Base-by-base conservation (phyloP, 2,329 filamentous ascomycete genomes). In the Lasiodiplodia sp. region DNA sequence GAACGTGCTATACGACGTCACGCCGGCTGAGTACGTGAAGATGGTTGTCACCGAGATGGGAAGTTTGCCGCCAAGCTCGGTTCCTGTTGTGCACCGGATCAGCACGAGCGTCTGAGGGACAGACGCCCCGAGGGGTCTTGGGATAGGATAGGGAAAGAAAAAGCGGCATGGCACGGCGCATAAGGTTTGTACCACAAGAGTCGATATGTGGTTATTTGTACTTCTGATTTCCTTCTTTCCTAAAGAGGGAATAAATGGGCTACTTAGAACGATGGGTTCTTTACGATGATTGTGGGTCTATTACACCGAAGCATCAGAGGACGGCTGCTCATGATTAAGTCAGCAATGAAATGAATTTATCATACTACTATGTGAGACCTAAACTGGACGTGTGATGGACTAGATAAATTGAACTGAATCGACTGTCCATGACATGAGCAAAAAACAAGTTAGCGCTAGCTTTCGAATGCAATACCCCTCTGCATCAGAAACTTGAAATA, bases 21-120 rank as follows among this genome's bases (percentile, higher is more conserved):
- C 96, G 0, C 92, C 91, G 16, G 92, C 93, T 4, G 91, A 93
- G 74, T 94, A 93, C 75, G 90, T 98, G 72, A 91, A 92, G 49
- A 92, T 94, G 80, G 91, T 99, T 51, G 89, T 98, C 62, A 97
- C 94, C 3, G 96, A 99, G 82, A 90, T 95, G 77, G 96, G 95
- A 52, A 92, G 89, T 75, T 87, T 96, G 71, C 92, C 94, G 63
- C 92, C 94, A 0, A 94, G 91, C 74, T 94, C 93, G 8, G 94
- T 97, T 52, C 91, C 94, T 12, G 89, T 91, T 58, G 87, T 92
- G 67, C 88, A 91, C 81, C 84, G 89, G 66, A 80, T 89, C 71
- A 80, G 78, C 74, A 80, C 77, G 73, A 68, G 51, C 23, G 60
- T 64, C 37, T 68, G 14, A 65, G 25, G 31, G 52, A n/a, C 25